Base-by-base conservation (phyloP, 73 alveolate species). In the Paramecium tetraurelia region DNA sequence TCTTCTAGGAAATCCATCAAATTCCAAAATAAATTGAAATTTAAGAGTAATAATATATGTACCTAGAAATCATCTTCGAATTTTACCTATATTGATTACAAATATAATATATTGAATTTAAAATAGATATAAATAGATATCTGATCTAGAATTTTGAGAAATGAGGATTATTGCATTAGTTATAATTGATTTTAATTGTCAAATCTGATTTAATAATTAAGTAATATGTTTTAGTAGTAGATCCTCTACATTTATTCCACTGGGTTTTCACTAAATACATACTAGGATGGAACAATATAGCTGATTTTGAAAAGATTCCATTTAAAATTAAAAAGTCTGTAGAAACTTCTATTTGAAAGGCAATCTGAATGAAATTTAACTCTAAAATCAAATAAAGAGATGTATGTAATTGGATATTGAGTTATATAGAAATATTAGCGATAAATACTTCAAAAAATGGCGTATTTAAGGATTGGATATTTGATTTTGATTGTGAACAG, bases 81-180 rank as follows among this genome's bases (percentile, higher is more conserved):
- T 20, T 1, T 24, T 75, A 1, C 2, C 57, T 48, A 69, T 18
- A 69, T 31, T 69, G 0, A 69, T 69, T 1, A 27, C 43, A 2
- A 18, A 7, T 2, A 69, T 18, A 22, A 68, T 68, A 1, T 18
- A 75, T 75, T n/a, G n/a, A n/a, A n/a, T n/a, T n/a, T n/a, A n/a
- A n/a, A n/a, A n/a, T n/a, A n/a, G n/a, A n/a, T n/a, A n/a, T n/a
- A n/a, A 75, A 36, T 36, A 75, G 58, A 75, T 75, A 6, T 75
- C 87, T 33, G 87, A 75, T 33, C 41, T 27, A n/a, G 69, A 36
- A 75, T 75, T 63, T 75, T 75, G 68, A 75, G 87, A 59, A 7
- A 33, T 8, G 2, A 75, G 33, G 1, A 33, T 36, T 75, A 59
- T 36, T 75, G 1, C 33, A 33, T 12, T 9, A 1, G 12, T 5